Conservation (phyloP, 1,139 yeast species). For the Tardiomyces blankii region DNA sequence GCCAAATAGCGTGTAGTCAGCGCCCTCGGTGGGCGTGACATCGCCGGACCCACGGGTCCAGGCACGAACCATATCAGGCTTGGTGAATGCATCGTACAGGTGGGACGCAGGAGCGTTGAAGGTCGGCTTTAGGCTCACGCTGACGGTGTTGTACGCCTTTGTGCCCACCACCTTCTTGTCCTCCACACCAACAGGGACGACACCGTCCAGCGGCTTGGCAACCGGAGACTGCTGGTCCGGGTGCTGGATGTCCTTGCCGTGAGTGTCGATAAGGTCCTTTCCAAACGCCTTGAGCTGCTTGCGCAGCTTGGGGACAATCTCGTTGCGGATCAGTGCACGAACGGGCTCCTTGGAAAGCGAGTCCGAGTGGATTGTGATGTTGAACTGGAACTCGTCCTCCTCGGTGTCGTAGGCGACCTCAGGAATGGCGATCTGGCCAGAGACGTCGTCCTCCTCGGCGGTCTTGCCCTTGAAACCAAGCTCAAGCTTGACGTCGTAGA, state of each 20-base stretch:
- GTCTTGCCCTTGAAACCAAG: slow-evolving; percentile 46
- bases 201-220: slow-evolving; percentile 38
- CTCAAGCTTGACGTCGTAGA: slow-evolving; percentile 69
- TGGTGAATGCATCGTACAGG: slow-evolving; percentile 62
- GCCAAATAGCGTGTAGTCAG: slow-evolving; percentile 63
- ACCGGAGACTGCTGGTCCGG: slow-evolving; percentile 42
- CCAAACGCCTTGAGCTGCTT: slow-evolving; percentile 55
- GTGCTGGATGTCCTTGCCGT: slow-evolving; percentile 83
- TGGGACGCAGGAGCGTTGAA: slow-evolving; percentile 87
- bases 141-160: slow-evolving; percentile 56
- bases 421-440: slow-evolving; percentile 73
- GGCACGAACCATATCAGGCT: slow-evolving; percentile 67
- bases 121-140: slow-evolving; percentile 63
- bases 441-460: slow-evolving; percentile 27
- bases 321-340: slow-evolving; percentile 41
- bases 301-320: slow-evolving; percentile 63
- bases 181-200: slow-evolving; percentile 10
- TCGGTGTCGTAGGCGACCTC: slow-evolving; percentile 95
- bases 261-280: slow-evolving; percentile 56
- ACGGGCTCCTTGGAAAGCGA: slow-evolving; percentile 41
- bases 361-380: slow-evolving; percentile 43
- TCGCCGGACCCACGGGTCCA: slow-evolving; percentile 79
- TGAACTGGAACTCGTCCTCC: slow-evolving; percentile 74
- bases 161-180: slow-evolving; percentile 33
- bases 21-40: slow-evolving; percentile 51